These are phyloP conservation scores for Iris pallida DNA, from an alignment of 116 monocot species.

Conservation along the genomic window DNA sequence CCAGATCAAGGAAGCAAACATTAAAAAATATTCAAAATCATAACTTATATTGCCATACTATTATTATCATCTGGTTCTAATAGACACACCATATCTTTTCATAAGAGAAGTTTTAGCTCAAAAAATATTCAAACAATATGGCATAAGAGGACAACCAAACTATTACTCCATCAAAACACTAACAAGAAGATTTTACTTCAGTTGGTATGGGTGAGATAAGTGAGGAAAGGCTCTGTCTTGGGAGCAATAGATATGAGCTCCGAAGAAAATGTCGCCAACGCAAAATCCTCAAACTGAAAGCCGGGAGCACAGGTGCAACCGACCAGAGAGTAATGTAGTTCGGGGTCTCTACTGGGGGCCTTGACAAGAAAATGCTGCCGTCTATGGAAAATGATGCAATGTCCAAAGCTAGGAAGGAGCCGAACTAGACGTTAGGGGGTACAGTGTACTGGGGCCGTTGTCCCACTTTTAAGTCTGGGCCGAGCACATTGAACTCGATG, in stretches of 20 bases:
- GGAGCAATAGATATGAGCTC: slow-evolving; percentile 51
- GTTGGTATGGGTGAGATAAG: slow-evolving; percentile 28
- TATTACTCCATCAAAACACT: too few relatives aligned
- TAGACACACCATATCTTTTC: too few relatives aligned
- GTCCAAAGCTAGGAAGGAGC: slow-evolving; percentile 84
- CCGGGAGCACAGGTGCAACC: slow-evolving; percentile 89
- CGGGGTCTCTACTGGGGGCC: slow-evolving; percentile 51
- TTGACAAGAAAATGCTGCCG: slow-evolving; percentile 55
- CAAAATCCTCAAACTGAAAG: slow-evolving; percentile 91
- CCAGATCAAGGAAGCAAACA: too few relatives aligned
- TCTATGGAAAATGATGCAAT: slow-evolving; percentile 51
- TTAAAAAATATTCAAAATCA: too few relatives aligned
- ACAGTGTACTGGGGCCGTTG: slow-evolving; percentile 88
- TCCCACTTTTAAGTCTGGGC: slow-evolving; percentile 66
- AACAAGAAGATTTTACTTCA: too few relatives aligned
- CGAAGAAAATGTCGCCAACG: slow-evolving; percentile 40
- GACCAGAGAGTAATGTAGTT: slow-evolving; percentile 73
- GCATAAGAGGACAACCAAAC: too few relatives aligned
- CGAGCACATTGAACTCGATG: slow-evolving; percentile 59
- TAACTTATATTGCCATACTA: too few relatives aligned
- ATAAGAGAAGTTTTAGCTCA: too few relatives aligned
- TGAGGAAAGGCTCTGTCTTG: slow-evolving; percentile 57
- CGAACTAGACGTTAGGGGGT: slow-evolving; percentile 79
- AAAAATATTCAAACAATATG: too few relatives aligned
- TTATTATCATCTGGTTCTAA: too few relatives aligned